Evolutionary conservation across 2,329 filamentous ascomycete species (phyloP), one percentile per base, ranked within the genome.

Genomic region (Arthrobotrys sphaeroides): DNA sequence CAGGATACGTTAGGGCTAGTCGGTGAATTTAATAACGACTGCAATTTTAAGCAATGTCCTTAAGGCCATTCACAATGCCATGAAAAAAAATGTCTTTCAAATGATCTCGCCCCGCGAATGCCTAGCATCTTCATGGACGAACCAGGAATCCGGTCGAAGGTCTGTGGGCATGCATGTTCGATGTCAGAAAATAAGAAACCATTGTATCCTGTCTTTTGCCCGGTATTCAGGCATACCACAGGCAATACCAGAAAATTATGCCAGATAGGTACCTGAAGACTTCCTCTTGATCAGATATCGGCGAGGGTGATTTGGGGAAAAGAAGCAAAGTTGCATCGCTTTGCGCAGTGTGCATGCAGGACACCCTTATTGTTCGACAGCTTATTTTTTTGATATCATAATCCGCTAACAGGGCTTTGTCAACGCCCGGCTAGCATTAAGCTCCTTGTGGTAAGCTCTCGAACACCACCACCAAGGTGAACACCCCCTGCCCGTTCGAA

Each of bases 381-480:
- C 64, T 74, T 74, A 74, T 68, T 74, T 74, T n/a, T 74, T 67
- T 74, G 70, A 74, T 74, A 74, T 73, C 53, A 74, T 74, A 74
- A 74, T 74, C 70, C 55, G 43, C 28, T 38, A 62, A 68, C 70
- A 67, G 51, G 70, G 70, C 70, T 74, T 74, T 74, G 70, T 74
- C 62, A 74, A 74, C 70, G 60, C 62, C 62, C 60, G 33, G 55
- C 51, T 10, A 68, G 70, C 70, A 74, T 74, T 74, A 74, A 74
- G 70, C 70, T 74, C 70, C 22, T 68, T 74, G 42, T 51, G 70
- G 70, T 67, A 74, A 74, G 62, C 43, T 62, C 62, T 74, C 55
- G 36, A 64, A 68, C 66, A 74, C 70, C 43, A 55, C 62, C 59
- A 57, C 38, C 61, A 73, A 16, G 18, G 20, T 33, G 31, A 20